Base-by-base conservation (phyloP, 768 basidiomycete genomes). In the Rubroboletus satanas region DNA sequence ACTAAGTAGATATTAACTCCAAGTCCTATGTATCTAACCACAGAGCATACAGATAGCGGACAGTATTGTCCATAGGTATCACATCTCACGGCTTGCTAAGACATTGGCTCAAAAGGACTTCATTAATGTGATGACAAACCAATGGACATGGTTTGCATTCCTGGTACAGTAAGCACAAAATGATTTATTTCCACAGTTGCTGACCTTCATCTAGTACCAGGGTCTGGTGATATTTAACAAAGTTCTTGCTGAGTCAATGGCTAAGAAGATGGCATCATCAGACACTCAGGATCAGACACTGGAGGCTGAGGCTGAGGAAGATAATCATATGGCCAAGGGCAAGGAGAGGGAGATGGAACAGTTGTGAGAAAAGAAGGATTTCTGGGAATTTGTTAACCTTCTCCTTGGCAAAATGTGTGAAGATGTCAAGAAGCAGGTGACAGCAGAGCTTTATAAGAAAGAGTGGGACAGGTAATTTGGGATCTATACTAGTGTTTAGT, bases 141-240 rank as follows among this genome's bases (percentile, higher is more conserved):
- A 37, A n/a, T 37, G 37, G 37, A 17, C 1, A 3, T 1, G 7
- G 8, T 37, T 37, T 7, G 14, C 37, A n/a, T 37, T 37, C 37
- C 9, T 37, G n/a, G n/a, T n/a, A n/a, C n/a, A n/a, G 17, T 37
- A n/a, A 9, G n/a, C 6, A n/a, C 4, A 3, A 4, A n/a, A 37
- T n/a, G 1, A 0, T n/a, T n/a, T 8, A 9, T n/a, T n/a, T 9
- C 4, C 9, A 0, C 17, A n/a, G 17, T n/a, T n/a, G 37, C 8
- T 37, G 4, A 37, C 37, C 4, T 37, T 37, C 2, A 4, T 4
- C 8, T 9, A 37, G 37, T 4, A 1, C n/a, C 37, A 37, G 37
- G n/a, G n/a, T n/a, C 4, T 37, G n/a, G 1, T 37, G 4, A 15
- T 36, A 1, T 17, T 36, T 4, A 15, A 15, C 2, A 3, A 36